Base-by-base conservation (phyloP, 2,329 filamentous ascomycete genomes). In the Sporothrix humicola region DNA sequence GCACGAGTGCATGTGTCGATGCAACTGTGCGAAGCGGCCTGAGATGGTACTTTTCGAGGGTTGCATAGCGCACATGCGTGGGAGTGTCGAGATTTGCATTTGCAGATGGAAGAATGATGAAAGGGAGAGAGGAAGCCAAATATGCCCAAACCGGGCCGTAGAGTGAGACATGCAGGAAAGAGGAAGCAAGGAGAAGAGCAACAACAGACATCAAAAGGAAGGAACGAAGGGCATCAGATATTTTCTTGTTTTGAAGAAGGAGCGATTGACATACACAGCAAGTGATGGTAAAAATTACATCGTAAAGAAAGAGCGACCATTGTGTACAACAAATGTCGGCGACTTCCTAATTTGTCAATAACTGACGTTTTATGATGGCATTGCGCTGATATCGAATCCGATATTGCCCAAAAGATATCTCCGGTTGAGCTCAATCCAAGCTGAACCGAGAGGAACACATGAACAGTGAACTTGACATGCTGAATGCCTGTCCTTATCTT, bases 1-100 rank as follows among this genome's bases (percentile, higher is more conserved):
- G 58, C 69, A 17, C 46, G 23, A 50, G 56, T 63, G 56, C 69
- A 42, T 48, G 44, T 1, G n/a, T 66, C 42, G 31, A 66, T 66
- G 42, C 44, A 23, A 66, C 61, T 46, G 42, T 46, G 37, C 61
- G 20, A 48, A 20, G 20, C 42, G 61, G 42, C 56, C 56, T 37
- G 56, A 7, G 23, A 26, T 10, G 23, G 56, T 13, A 23, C 23
- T 31, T 70, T 52, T 59, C 50, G 15, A 48, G 68, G 15, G 59
- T 10, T 46, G n/a, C 37, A 46, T 63, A 37, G 37, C n/a, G 59
- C 61, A 48, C 42, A 66, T 48, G 56, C 56, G 61, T 26, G 12
- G 42, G 12, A 66, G 20, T 23, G 31, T 13, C 12, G 42, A 66
- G 12, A 15, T 44, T 42, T 46, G 37, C 17, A 2, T 10, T 50